A percentile compares a stretch with the other conserved stretches of the same genome.
These are phyloP conservation scores for Tulasnella sp. DNA, from an alignment of 768 basidiomycete species.

Conservation along the genomic window DNA sequence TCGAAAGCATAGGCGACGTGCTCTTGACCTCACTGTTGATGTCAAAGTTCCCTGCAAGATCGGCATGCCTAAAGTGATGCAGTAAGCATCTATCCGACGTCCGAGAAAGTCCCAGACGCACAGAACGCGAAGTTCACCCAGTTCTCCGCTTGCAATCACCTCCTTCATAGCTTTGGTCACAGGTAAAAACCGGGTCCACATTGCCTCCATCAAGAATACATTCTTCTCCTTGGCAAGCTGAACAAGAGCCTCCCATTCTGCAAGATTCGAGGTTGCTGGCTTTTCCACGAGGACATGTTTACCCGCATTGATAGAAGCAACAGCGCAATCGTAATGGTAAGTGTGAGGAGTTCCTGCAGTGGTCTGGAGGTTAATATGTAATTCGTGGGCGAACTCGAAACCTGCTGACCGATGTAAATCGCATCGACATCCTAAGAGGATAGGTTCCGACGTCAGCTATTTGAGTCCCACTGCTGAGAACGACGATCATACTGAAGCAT, in stretches of 20 bases:
- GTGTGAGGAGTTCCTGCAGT: conserved; percentile 75
- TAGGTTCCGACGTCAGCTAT: too few species aligned
- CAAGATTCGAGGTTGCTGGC: conserved; percentile 71
- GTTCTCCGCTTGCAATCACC: conserved; percentile 55
- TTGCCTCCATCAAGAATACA: conserved; percentile 88
- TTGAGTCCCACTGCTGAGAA: neutral
- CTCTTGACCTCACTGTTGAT: conserved; percentile 51
- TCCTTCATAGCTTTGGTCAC: conserved; percentile 60
- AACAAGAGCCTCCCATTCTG: conserved; percentile 70
- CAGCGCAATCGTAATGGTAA: conserved; percentile 70
- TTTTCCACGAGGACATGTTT: conserved; percentile 91
- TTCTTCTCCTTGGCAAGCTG: conserved; percentile 69
- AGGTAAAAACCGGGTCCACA: conserved; percentile 84
- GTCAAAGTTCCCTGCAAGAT: conserved; percentile 67
- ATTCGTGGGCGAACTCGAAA: neutral
- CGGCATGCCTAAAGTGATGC: conserved; percentile 49
- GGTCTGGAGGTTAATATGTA: neutral
- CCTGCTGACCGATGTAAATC: conserved; percentile 60
- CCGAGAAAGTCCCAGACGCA: conserved; percentile 12
- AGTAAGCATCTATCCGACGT: neutral
- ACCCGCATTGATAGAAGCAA: conserved; percentile 68
- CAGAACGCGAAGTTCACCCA: conserved; percentile 63
- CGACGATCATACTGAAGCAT: conserved; percentile 51
- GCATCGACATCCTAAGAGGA: conserved; percentile 59
- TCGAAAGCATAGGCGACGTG: neutral